Evolutionary conservation across 2,329 filamentous ascomycete species (phyloP).

Genomic region (Thielaviopsis musarum): DNA sequence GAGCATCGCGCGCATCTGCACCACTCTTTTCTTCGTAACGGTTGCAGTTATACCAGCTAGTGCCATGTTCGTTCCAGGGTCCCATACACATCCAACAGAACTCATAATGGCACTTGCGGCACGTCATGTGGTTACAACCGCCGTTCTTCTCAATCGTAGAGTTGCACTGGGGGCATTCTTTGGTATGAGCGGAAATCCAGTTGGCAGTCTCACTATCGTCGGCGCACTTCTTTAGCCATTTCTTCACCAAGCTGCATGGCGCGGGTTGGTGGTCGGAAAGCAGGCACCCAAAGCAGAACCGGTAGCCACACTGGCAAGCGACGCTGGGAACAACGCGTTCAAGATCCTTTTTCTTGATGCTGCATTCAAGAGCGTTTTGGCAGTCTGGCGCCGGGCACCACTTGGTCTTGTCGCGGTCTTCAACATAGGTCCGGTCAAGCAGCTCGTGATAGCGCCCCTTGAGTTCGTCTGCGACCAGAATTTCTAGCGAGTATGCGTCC

Average conservation of each 20-base stretch:
- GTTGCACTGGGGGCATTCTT: constrained; percentile 89
- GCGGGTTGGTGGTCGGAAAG: constrained; percentile 83
- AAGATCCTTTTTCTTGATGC: constrained; percentile 74
- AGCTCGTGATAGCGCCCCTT: constrained; percentile 60
- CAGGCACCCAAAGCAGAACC: constrained; percentile 91
- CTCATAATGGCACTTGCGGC: constrained; percentile 85
- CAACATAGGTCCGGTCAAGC: constrained; percentile 85
- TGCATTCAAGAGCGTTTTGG: constrained; percentile 78
- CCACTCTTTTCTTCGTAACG: constrained; percentile 94
- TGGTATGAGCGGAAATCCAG: constrained; percentile 98
- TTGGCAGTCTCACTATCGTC: constrained; percentile 97
- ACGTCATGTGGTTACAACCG: constrained; percentile 96
- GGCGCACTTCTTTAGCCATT: constrained; percentile 95
- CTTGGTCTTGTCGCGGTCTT: constrained; percentile 87
- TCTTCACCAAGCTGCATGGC: constrained; percentile 79
- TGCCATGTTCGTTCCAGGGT: constrained; percentile 94
- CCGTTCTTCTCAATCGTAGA: constrained; percentile 99
- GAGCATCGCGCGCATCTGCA: constrained; percentile 73
- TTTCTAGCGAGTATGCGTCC: constrained; percentile 70
- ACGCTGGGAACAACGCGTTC: constrained; percentile 79
- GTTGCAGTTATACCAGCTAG: constrained; percentile 99
- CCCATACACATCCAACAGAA: constrained; percentile 99
- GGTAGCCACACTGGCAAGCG: constrained; percentile 63
- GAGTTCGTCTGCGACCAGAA: constrained; percentile 47
- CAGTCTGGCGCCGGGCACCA: constrained; percentile 99